phyloP scores from a whole-genome alignment of 768 basidiomycete genomes.

The Podaxis sp. region DNA sequence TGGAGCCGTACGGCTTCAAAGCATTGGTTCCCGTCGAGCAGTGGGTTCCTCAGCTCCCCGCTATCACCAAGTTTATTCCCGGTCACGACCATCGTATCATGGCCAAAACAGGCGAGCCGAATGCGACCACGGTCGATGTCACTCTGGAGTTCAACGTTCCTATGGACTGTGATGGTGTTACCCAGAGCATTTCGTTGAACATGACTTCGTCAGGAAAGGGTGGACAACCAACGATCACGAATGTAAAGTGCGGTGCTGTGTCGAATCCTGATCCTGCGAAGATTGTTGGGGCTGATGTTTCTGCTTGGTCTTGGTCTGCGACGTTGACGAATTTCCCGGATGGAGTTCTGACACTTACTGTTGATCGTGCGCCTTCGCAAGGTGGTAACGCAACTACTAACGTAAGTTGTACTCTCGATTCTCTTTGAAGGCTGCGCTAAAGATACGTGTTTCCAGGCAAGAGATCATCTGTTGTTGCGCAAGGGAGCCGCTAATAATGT shows the following conservation, averaged over 20 bases:
- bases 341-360: conserved; percentile 71
- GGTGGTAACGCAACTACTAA: conserved; percentile 44
- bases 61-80: conserved; percentile 74
- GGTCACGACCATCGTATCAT: conserved; percentile 82
- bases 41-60: conserved; percentile 71
- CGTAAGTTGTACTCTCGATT: conserved; percentile 34
- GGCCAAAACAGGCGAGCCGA: conserved; percentile 36
- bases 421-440: background rate
- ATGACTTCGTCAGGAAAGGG: conserved; percentile 67
- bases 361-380: conserved; percentile 45
- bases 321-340: conserved; percentile 75
- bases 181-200: conserved; percentile 56
- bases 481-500: conserved; percentile 74
- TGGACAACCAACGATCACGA: conserved; percentile 46
- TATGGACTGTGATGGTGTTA: conserved; percentile 75
- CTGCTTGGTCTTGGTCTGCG: conserved; percentile 69
- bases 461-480: conserved; percentile 75
- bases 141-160: conserved; percentile 70
- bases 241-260: conserved; percentile 45
- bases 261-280: conserved; percentile 41
- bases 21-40: conserved; percentile 62
- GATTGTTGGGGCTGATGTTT: conserved; percentile 51
- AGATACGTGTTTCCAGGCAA: conserved; percentile 31
- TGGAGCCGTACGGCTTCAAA: conserved; percentile 80
- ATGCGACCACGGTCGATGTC: conserved; percentile 61